Conservation (phyloP, 225 moss, liverwort and hornwort genomes). For the Pleurozium schreberi region DNA sequence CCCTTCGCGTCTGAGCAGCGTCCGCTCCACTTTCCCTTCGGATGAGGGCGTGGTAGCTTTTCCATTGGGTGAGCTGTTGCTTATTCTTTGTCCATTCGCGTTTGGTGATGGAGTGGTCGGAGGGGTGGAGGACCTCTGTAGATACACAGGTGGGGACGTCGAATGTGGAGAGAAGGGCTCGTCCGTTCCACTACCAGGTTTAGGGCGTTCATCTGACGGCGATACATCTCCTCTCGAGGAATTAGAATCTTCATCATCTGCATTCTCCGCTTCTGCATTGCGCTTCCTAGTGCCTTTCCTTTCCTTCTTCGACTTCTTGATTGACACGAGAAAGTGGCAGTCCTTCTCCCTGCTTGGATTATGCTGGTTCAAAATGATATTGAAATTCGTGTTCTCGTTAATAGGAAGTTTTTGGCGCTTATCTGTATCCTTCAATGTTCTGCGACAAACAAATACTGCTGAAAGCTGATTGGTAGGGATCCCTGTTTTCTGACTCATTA, state of each 20-base stretch:
- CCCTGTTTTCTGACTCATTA: slow-evolving; percentile 95
- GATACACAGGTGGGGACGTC: slow-evolving; percentile 50
- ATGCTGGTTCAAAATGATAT: slow-evolving; percentile 96
- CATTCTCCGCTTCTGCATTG: slow-evolving; percentile 89
- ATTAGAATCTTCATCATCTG: slow-evolving; percentile 85
- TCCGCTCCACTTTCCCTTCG: slow-evolving; percentile 75
- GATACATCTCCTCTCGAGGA: slow-evolving; percentile 87
- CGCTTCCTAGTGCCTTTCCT: slow-evolving; percentile 94
- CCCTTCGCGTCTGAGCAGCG: slow-evolving; percentile 74
- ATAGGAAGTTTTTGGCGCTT: slow-evolving; percentile 98
- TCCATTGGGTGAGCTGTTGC: slow-evolving; percentile 47
- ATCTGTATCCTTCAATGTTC: slow-evolving; percentile 93
- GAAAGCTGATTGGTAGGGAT: slow-evolving; percentile 91
- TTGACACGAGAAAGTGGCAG: slow-evolving; percentile 96
- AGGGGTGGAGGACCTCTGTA: slow-evolving; percentile 60
- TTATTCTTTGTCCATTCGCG: slow-evolving; percentile 51
- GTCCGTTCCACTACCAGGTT: slow-evolving; percentile 52
- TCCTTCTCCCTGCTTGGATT: slow-evolving; percentile 98
- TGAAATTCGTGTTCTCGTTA: slow-evolving; percentile 98
- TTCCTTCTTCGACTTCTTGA: slow-evolving; percentile 99
- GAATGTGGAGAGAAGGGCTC: slow-evolving; percentile 71
- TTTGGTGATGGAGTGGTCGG: slow-evolving; percentile 42
- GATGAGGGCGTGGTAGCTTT: slow-evolving; percentile 24
- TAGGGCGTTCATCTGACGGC: slow-evolving; percentile 96
- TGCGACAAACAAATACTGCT: slow-evolving; percentile 92